Evolutionary conservation across 495 filamentous ascomycete genomes (phyloP).

Genomic region (Penicillium roqueforti): DNA sequence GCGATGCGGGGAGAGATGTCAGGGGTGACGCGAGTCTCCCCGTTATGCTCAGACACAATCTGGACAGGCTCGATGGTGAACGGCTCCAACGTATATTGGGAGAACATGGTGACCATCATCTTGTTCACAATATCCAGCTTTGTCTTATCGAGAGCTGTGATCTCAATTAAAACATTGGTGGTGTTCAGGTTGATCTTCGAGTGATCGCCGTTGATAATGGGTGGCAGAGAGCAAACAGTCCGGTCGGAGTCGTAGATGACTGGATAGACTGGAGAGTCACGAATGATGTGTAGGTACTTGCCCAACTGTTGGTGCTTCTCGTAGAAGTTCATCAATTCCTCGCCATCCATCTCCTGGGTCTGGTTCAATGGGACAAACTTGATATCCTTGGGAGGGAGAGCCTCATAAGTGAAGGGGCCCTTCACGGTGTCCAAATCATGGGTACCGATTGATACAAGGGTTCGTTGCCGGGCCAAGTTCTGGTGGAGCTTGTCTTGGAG

Average conservation of each 20-base stretch:
- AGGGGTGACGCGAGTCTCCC: constrained; percentile 71
- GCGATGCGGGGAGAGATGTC: constrained; percentile 70
- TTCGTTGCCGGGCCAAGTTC: constrained; percentile 89
- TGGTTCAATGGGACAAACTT: constrained; percentile 89
- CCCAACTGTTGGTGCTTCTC: constrained; percentile 84
- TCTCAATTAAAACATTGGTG: constrained; percentile 92
- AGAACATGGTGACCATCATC: constrained; percentile 97
- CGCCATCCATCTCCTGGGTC: constrained; percentile 77
- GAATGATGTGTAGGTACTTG: constrained; percentile 85
- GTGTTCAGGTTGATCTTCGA: constrained; percentile 91
- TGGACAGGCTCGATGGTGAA: constrained; percentile 94
- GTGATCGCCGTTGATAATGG: constrained; percentile 95
- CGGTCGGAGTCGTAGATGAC: constrained; percentile 88
- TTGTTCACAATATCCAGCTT: constrained; percentile 95
- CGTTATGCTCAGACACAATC: constrained; percentile 87
- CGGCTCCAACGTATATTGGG: constrained; percentile 76
- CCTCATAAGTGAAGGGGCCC: constrained; percentile 96
- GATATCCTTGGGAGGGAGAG: constrained; percentile 86
- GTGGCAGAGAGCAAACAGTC: constrained; percentile 87
- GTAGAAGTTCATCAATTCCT: constrained; percentile 91
- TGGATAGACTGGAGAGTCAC: constrained; percentile 91
- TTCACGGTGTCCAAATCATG: constrained; percentile 93
- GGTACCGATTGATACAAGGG: constrained; percentile 92
- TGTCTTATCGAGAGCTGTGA: constrained; percentile 93
- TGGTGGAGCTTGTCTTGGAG: constrained; percentile 98